Conservation (phyloP, 2,329 filamentous ascomycete species). For the Spiromastix sp. region DNA sequence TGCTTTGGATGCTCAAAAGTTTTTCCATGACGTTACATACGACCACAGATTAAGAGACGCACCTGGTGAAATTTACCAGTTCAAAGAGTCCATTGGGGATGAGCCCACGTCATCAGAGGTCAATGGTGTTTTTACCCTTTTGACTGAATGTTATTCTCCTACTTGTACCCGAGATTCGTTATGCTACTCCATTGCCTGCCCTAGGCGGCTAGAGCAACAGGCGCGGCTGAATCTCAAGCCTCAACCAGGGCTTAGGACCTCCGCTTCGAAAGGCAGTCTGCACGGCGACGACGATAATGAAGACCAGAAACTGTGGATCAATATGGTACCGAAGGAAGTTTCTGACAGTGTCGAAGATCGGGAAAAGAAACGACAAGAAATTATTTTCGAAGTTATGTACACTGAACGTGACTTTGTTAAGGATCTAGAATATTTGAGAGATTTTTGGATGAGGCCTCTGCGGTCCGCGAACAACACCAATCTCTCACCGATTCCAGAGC, state of each 20-base stretch:
- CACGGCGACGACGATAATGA: slow-evolving; percentile 85
- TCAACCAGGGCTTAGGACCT: slow-evolving; percentile 70
- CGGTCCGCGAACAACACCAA: slow-evolving; percentile 54
- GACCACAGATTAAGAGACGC: slow-evolving; percentile 92
- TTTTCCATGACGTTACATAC: slow-evolving; percentile 98
- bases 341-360: slow-evolving; percentile 79
- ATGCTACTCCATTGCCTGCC: slow-evolving; percentile 97
- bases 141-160: slow-evolving; percentile 96
- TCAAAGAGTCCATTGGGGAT: slow-evolving; percentile 75
- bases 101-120: slow-evolving; percentile 65
- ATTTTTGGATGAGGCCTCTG: slow-evolving; percentile 96
- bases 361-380: slow-evolving; percentile 95
- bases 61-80: slow-evolving; percentile 91
- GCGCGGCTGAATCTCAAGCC: slow-evolving; percentile 88
- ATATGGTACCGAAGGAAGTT: slow-evolving; percentile 90
- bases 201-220: slow-evolving; percentile 85
- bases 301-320: slow-evolving; percentile 98
- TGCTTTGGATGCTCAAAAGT: slow-evolving; percentile 92
- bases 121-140: slow-evolving; percentile 89
- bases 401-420: slow-evolving; percentile 98
- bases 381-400: slow-evolving; percentile 97
- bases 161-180: slow-evolving; percentile 92
- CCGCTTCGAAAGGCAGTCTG: slow-evolving; percentile 58
- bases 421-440: slow-evolving; percentile 90
- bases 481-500: slow-evolving; percentile 77